A percentile compares a stretch with the other conserved stretches of the same genome.
phyloP scores from a whole-genome alignment of 768 basidiomycete genomes.

The Tricholoma matsutake region DNA sequence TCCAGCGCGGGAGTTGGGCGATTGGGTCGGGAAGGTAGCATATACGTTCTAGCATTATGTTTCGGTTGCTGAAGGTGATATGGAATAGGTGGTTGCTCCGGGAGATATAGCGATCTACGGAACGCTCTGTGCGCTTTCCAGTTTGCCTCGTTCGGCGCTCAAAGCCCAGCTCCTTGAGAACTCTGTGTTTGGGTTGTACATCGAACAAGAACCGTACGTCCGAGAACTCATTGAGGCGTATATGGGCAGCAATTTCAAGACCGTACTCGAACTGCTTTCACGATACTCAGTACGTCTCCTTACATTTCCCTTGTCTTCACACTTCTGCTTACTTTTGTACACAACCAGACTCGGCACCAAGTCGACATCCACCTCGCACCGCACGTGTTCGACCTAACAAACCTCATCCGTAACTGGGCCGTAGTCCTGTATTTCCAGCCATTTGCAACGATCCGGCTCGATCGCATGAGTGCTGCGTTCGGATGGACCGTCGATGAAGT shows the following conservation, averaged over 20 bases:
- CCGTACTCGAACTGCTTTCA: constrained; percentile 70
- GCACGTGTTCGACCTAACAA: constrained; percentile 65
- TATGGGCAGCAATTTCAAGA: constrained; percentile 84
- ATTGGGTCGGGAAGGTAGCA: constrained; percentile 73
- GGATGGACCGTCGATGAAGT: constrained; percentile 75
- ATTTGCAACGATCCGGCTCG: constrained; percentile 80
- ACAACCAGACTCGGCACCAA: constrained; percentile 63
- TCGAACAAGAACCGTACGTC: constrained; percentile 85
- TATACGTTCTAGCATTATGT: background rate
- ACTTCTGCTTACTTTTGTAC: background rate
- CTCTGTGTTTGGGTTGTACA: constrained; percentile 65
- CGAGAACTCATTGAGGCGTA: constrained; percentile 86
- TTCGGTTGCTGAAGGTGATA: background rate
- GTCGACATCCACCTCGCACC: constrained; percentile 73
- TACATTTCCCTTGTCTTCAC: background rate
- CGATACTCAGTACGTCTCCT: constrained; percentile 57
- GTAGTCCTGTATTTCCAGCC: constrained; percentile 90
- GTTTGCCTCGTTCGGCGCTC: constrained; percentile 65
- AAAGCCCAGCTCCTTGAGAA: constrained; percentile 67
- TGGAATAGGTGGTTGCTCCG: constrained; percentile 65
- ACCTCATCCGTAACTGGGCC: constrained; percentile 71
- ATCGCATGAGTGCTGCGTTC: constrained; percentile 83
- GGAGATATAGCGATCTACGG: constrained; percentile 88
- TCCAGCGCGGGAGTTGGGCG: constrained; percentile 59
- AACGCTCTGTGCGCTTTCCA: constrained; percentile 80